Percentiles rank a stretch among this genome's conserved stretches.
Conservation (phyloP, 2,329 filamentous ascomycete species). For the Paecilomyces niveus region DNA sequence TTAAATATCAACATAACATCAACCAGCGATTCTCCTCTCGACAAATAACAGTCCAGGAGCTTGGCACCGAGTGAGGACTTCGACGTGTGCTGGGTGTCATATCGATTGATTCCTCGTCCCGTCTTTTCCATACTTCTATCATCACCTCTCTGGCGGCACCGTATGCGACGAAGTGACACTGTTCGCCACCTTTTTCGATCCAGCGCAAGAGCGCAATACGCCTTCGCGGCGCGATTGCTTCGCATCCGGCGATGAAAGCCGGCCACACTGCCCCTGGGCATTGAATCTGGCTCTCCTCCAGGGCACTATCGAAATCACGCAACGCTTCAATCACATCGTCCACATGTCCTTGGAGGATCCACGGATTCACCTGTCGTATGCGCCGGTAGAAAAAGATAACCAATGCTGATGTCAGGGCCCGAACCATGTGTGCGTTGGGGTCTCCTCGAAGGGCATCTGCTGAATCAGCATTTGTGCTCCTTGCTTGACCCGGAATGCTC, state of each 20-base stretch:
- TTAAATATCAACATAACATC: conserved; percentile 16
- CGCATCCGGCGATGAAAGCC: conserved; percentile 35
- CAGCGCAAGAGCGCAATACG: conserved; percentile 15
- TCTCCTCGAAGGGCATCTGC: conserved; percentile 5
- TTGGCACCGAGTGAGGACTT: neutral
- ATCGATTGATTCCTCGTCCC: conserved; percentile 16
- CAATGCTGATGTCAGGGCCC: conserved; percentile 32
- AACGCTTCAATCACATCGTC: conserved; percentile 26
- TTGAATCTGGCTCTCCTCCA: conserved; percentile 5
- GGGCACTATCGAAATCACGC: conserved; percentile 18
- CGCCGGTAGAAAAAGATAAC: conserved; percentile 39
- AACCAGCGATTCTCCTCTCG: conserved; percentile 19
- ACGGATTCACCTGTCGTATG: conserved; percentile 31
- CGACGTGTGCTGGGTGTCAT: neutral
- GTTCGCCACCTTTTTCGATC: conserved; percentile 18
- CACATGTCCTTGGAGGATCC: conserved; percentile 32
- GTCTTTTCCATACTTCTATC: conserved; percentile 19
- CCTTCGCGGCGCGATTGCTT: conserved; percentile 19
- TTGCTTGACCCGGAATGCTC: conserved; percentile 5
- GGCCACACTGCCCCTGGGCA: conserved; percentile 31
- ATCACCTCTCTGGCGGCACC: conserved; percentile 20
- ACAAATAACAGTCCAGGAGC: conserved; percentile 20
- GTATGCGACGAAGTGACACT: conserved; percentile 17
- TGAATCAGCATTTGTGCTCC: neutral
- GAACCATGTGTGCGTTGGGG: conserved; percentile 26